phyloP scores from a whole-genome alignment of 2,329 filamentous ascomycete genomes.

The Cladosporium austrohemisphaericum region DNA sequence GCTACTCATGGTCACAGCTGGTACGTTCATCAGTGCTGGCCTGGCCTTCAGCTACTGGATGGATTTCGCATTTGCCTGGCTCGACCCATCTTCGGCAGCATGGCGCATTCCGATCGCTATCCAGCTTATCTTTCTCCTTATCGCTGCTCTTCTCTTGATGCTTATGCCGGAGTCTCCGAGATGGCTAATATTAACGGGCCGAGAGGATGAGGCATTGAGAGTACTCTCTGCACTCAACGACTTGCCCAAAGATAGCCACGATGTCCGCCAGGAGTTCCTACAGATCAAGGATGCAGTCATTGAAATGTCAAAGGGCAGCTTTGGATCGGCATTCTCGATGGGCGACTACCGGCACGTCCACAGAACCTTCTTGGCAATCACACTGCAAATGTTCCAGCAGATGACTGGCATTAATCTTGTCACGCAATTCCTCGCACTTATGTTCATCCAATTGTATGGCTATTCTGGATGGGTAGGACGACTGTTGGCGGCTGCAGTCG shows the following conservation, averaged over 20 bases:
- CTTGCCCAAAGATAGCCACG: constrained; percentile 33
- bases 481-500: constrained; percentile 29
- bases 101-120: constrained; percentile 32
- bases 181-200: constrained; percentile 34
- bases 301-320: constrained; percentile 31
- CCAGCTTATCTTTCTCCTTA: constrained; percentile 29
- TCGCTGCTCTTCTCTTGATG: constrained; percentile 21
- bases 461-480: constrained; percentile 30
- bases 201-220: constrained; percentile 33
- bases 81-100: constrained; percentile 28
- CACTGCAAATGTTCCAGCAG: constrained; percentile 47
- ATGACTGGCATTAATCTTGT: constrained; percentile 36
- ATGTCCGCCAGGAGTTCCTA: constrained; percentile 28
- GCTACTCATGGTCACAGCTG: constrained; percentile 47
- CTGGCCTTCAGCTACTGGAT: constrained; percentile 43
- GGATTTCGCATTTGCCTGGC: constrained; percentile 30
- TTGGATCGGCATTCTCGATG: constrained; percentile 32
- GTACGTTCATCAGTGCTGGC: constrained; percentile 44
- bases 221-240: constrained; percentile 35
- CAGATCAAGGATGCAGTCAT: constrained; percentile 38
- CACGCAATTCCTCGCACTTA: constrained; percentile 40
- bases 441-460: constrained; percentile 35
- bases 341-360: constrained; percentile 44
- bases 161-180: constrained; percentile 33
- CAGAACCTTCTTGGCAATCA: constrained; percentile 41